These are phyloP conservation scores for Fusarium secorum DNA, from an alignment of 2,329 filamentous ascomycete species.

Conservation along the genomic window DNA sequence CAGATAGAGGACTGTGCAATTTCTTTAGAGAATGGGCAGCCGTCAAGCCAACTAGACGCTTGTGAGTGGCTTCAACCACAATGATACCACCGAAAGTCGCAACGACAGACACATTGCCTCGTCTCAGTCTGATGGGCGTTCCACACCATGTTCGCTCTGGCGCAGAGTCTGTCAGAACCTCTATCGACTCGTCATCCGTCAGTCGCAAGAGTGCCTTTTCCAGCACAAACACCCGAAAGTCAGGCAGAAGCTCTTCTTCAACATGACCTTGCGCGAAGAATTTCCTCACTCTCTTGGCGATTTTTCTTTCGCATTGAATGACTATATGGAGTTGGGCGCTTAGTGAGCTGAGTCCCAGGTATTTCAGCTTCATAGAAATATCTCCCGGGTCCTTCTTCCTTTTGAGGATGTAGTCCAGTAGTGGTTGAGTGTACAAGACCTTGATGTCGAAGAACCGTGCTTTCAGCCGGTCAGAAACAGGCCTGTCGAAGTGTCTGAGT, in stretches of 20 bases:
- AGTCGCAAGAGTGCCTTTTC: not conserved
- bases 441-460: not conserved
- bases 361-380: not conserved
- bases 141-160: not conserved
- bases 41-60: not conserved
- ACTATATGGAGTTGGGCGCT: not conserved
- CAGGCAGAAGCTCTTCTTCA: not conserved
- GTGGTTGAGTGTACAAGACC: not conserved
- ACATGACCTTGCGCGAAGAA: not conserved
- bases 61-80: not conserved
- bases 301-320: not conserved
- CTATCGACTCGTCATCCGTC: accelerated
- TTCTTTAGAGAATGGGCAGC: not conserved
- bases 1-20: accelerated
- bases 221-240: not conserved
- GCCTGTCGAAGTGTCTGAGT: accelerated
- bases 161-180: accelerated
- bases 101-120: not conserved
- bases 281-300: not conserved
- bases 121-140: not conserved
- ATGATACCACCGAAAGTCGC: not conserved
- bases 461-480: not conserved
- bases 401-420: not conserved
- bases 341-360: not conserved
- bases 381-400: not conserved